These are phyloP conservation scores for Agaricus sinodeliciosus DNA, from an alignment of 768 basidiomycete species.

Conservation along the genomic window DNA sequence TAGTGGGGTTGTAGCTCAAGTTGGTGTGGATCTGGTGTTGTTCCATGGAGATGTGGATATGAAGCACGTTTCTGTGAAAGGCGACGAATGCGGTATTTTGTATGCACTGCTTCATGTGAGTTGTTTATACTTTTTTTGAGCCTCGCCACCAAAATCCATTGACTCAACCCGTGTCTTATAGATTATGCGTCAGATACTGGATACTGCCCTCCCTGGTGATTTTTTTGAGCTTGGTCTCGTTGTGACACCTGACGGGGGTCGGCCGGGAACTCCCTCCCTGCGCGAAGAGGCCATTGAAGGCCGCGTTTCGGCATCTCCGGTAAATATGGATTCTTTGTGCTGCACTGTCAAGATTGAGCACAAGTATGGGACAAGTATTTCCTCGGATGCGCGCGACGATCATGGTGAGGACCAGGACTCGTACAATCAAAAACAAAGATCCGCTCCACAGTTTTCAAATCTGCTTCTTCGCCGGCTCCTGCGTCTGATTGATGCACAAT, in stretches of 20 bases:
- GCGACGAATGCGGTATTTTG: slow-evolving; percentile 78
- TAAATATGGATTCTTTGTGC: slow-evolving; percentile 27
- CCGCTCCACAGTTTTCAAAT: slow-evolving; percentile 34
- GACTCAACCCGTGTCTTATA: slow-evolving; percentile 22
- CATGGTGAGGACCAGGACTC: slow-evolving; percentile 10
- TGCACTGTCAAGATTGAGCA: slow-evolving; percentile 45
- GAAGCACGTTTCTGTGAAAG: slow-evolving; percentile 80
- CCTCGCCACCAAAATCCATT: slow-evolving; percentile 4
- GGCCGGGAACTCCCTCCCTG: slow-evolving; percentile 7
- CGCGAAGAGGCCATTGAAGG: slow-evolving; percentile 18
- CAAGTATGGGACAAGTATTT: slow-evolving; percentile 26
- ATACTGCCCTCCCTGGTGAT: slow-evolving; percentile 64
- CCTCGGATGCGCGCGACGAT: slow-evolving; percentile 17
- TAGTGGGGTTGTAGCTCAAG: slow-evolving; percentile 76
- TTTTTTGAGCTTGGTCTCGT: slow-evolving; percentile 81
- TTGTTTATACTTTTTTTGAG: slow-evolving; percentile 18
- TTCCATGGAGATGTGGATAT: slow-evolving; percentile 87
- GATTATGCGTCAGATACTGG: slow-evolving; percentile 81
- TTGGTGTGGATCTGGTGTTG: slow-evolving; percentile 84
- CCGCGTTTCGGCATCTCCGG: slow-evolving; percentile 16
- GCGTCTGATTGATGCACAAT: slow-evolving; percentile 41
- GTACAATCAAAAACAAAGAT: slow-evolving; percentile 29
- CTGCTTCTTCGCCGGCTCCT: slow-evolving; percentile 57
- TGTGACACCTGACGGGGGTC: slow-evolving; percentile 24
- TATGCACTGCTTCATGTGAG: slow-evolving; percentile 84